Base-by-base conservation (phyloP, 1,139 yeast genomes). In the Zygoascus meyerae region DNA sequence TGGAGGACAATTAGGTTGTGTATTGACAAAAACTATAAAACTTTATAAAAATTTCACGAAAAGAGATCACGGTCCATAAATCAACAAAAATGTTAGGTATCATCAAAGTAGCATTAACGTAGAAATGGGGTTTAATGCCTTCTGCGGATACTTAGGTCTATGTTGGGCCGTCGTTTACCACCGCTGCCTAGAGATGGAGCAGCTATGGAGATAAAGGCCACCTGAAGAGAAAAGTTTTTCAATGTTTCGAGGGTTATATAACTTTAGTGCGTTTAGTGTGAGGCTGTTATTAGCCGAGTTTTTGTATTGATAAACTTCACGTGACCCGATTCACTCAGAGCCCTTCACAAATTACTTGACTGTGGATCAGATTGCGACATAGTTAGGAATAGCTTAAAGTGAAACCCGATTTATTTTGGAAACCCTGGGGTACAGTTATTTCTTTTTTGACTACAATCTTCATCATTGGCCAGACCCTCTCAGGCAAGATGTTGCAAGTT, bases 101-200 rank as follows among this genome's bases (percentile, higher is more conserved):
- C 42, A 39, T 39, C 42, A 39, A 39, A 39, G 17, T 32, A 30
- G 42, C 29, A 31, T 16, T 30, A 39, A 17, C n/a, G 33, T 39
- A 28, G 26, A 18, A 8, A 5, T 4, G 3, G 26, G 21, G 21
- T 28, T 12, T 30, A 18, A 16, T 31, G 35, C 36, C 41, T 43
- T 46, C 49, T 46, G 49, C 49, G 32, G 46, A 42, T 35, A 26
- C 42, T 36, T 16, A 33, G 14, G 35, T 51, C 41, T 41, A 16
- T 52, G 38, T 53, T 38, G 46, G 55, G 53, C 54, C 46, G 32
- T 47, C 55, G 56, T 53, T 53, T 53, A 53, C 55, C 56, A 44
- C 47, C 5, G 38, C 40, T 48, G 46, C 42, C 53, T 47, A 30
- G 17, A 31, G 40, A 16, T 33, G 52, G 34, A 42, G 46, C 47